Evolutionary conservation across 2,329 filamentous ascomycete species (phyloP), one percentile per base, ranked within the genome.

Genomic region (Epichloe sibirici): DNA sequence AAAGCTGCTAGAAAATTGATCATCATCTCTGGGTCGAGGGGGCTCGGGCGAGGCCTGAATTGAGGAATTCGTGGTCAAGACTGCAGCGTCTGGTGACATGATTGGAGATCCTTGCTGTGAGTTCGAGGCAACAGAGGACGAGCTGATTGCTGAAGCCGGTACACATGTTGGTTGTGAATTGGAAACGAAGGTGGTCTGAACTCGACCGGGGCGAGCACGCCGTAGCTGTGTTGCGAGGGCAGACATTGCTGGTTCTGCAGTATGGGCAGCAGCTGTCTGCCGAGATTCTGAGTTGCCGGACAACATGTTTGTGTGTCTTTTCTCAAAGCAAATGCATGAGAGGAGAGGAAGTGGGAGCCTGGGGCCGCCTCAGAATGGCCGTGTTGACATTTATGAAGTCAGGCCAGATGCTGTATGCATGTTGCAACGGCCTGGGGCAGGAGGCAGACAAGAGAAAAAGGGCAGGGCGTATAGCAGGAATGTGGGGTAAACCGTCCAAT

Each of bases 1-100:
- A 56, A 90, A 79, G 51, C 77, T 78, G 28, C 74, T 64, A 35
- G 70, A 68, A 50, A 72, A 73, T 37, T 74, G 69, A 50, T 81
- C 79, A 51, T 76, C 69, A 44, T 79, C 77, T 56, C 75, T 72
- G 38, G 76, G 77, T 17, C 75, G 74, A 51, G 77, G 71, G 46
- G 76, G 74, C 59, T 88, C 84, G 5, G 85, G 85, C 0, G 85
- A 87, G 3, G 76, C 75, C 61, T 85, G 81, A 53, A 85, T 69
- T 9, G 83, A 86, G 63, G 78, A 81, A 66, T 76, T 79, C 51
- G 74, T 78, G 53, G 77, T 79, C 57, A 78, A 69, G 45, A 76
- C 67, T 38, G 72, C 67, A 2, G 72, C 69, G 23, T 78, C 76
- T 12, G 79, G 75, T 39, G 78, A 77, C 72, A 80, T 74, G 62